Evolutionary conservation across 768 basidiomycete species (phyloP).

Genomic region (Dioszegia hungarica): DNA sequence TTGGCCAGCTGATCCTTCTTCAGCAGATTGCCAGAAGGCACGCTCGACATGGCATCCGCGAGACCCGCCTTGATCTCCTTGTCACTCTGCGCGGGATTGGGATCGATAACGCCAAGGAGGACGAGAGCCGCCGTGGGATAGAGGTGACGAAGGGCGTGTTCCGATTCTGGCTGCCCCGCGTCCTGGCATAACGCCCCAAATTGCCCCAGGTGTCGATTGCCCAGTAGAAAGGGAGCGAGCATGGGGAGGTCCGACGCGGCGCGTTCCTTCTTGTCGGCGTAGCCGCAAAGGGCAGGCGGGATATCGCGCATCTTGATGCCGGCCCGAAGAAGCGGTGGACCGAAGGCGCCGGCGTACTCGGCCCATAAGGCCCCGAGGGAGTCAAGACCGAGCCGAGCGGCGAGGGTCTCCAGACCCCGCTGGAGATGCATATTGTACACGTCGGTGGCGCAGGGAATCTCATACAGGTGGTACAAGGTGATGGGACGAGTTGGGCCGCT

Average conservation of each 20-base stretch:
- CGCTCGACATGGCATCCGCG: not conserved
- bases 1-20: not conserved
- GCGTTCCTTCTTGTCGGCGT: conserved; percentile 61
- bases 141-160: not conserved
- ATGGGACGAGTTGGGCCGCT: conserved; percentile 72
- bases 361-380: conserved; percentile 64
- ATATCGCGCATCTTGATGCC: conserved; percentile 54
- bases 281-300: conserved; percentile 72
- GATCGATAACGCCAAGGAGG: not conserved
- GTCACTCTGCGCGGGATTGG: too few relatives aligned
- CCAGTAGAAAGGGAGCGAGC: conserved; percentile 61
- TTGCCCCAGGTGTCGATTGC: not conserved
- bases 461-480: conserved; percentile 82
- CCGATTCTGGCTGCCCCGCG: not conserved
- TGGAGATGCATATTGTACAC: conserved; percentile 48
- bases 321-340: conserved; percentile 53
- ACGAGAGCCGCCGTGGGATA: not conserved
- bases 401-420: conserved; percentile 56
- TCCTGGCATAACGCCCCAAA: not conserved
- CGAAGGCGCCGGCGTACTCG: conserved; percentile 70
- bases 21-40: not conserved
- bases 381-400: conserved; percentile 63
- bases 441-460: conserved; percentile 56
- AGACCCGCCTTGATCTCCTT: not conserved
- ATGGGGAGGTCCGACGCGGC: conserved; percentile 63